Conservation (phyloP, 768 basidiomycete genomes). For the Phlegmacium glaucopus region DNA sequence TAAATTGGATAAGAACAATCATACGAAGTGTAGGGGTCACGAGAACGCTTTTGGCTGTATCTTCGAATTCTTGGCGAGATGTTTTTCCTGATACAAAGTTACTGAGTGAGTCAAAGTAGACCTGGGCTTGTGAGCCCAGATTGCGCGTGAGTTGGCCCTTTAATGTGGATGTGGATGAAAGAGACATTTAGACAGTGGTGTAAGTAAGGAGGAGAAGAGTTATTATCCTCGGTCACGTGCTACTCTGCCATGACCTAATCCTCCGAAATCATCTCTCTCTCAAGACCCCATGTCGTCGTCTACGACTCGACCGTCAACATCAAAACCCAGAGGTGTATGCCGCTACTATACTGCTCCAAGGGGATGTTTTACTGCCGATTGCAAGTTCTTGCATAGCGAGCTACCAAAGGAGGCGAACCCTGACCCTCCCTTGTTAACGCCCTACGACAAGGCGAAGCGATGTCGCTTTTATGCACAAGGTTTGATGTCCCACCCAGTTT, state of each 20-base stretch:
- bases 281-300: conserved; percentile 7
- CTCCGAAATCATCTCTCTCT: neutral
- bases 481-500: conserved; percentile 18
- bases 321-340: conserved; percentile 70
- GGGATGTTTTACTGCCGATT: conserved; percentile 71
- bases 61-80: conserved; percentile 77
- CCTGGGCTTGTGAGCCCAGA: conserved; percentile 55
- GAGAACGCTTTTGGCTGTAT: conserved; percentile 42
- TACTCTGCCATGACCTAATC: neutral
- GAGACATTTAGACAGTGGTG: conserved; percentile 47
- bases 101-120: conserved; percentile 63
- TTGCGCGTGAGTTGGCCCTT: conserved; percentile 63
- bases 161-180: conserved; percentile 71
- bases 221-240: conserved; percentile 4
- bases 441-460: conserved; percentile 67
- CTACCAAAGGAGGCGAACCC: conserved; percentile 29
- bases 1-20: neutral
- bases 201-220: neutral
- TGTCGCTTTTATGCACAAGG: conserved; percentile 66
- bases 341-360: conserved; percentile 58
- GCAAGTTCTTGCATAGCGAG: conserved; percentile 75
- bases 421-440: conserved; percentile 41
- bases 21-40: neutral
- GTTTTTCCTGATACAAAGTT: conserved; percentile 64
- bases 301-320: conserved; percentile 54